phyloP scores from a whole-genome alignment of 768 basidiomycete genomes.

The Pleurotus tuber-regium region DNA sequence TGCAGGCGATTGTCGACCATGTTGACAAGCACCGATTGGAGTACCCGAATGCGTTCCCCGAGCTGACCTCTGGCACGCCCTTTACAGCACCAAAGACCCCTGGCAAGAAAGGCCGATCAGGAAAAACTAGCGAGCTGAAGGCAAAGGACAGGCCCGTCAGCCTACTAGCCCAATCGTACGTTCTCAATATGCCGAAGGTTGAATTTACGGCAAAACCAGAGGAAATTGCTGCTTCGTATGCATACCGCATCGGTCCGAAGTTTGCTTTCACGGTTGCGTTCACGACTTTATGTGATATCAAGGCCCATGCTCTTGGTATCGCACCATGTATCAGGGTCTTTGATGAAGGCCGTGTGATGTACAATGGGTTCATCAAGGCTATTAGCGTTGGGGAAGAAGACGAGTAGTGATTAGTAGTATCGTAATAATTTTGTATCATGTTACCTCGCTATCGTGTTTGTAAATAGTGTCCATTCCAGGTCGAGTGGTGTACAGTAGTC shows the following conservation, averaged over 20 bases:
- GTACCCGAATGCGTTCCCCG: conserved; percentile 18
- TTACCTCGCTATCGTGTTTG: too few species aligned
- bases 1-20: conserved; percentile 34
- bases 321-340: conserved; percentile 32
- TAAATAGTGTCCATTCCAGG: too few species aligned
- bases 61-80: background rate
- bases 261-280: conserved; percentile 62
- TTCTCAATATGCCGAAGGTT: conserved; percentile 23
- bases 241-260: conserved; percentile 28
- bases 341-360: conserved; percentile 37
- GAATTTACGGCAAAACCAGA: conserved; percentile 30
- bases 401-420: too few species aligned
- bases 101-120: conserved; percentile 10
- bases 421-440: too few species aligned
- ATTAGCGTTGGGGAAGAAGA: background rate
- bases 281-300: conserved; percentile 48
- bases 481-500: too few species aligned
- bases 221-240: conserved; percentile 58
- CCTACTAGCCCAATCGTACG: conserved; percentile 26
- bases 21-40: conserved; percentile 14
- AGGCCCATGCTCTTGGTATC: conserved; percentile 41
- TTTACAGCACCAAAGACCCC: background rate
- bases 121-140: conserved; percentile 11
- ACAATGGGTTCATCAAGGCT: background rate
- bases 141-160: conserved; percentile 4